A percentile compares a stretch with the other conserved stretches of the same genome.
phyloP scores from a whole-genome alignment of 306 rosid genomes.

The Trichosanthes truncata region DNA sequence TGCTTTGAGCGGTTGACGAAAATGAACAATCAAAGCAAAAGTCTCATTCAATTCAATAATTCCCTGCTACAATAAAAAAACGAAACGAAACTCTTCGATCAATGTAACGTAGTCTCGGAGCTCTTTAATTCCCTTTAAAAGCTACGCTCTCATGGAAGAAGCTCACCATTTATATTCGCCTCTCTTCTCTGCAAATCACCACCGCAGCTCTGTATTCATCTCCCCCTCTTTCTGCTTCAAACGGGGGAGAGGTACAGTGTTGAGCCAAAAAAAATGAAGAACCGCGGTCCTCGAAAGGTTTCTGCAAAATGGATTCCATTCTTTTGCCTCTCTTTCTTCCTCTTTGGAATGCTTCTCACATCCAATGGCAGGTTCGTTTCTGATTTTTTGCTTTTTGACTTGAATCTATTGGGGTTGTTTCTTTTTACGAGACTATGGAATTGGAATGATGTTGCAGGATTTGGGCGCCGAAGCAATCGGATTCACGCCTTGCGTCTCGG shows the following conservation, averaged over 20 bases:
- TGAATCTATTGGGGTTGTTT: neutral
- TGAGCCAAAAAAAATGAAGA: neutral
- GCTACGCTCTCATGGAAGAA: neutral
- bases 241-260: neutral
- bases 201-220: neutral
- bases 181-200: neutral
- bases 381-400: neutral
- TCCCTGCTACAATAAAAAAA: neutral
- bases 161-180: neutral
- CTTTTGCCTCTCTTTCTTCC: neutral
- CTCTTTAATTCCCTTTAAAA: neutral
- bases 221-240: neutral
- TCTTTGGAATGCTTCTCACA: slow-evolving; percentile 2
- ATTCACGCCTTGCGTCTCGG: neutral
- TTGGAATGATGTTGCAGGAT: neutral
- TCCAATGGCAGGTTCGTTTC: neutral
- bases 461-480: neutral
- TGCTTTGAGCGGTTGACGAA: neutral
- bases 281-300: neutral
- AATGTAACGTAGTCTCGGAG: neutral
- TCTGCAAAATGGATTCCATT: slow-evolving; percentile 1
- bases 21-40: neutral
- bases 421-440: neutral
- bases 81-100: neutral
- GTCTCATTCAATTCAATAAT: neutral